These are phyloP conservation scores for Panicum miliaceum DNA, from an alignment of 176 grass and related monocot species.

Conservation along the genomic window DNA sequence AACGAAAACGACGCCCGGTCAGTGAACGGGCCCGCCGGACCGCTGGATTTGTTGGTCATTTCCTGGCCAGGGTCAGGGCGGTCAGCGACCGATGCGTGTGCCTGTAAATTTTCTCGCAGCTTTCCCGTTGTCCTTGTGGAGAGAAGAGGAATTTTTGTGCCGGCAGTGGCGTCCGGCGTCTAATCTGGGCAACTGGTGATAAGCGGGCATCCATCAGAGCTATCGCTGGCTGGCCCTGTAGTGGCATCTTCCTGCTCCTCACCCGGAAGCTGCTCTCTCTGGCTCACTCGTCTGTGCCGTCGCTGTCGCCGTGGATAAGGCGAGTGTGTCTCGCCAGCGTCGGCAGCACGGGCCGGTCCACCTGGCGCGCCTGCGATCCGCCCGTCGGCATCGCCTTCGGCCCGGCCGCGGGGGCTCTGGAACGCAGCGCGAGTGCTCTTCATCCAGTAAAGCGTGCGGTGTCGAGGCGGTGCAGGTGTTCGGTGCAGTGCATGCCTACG, in stretches of 20 bases:
- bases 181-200: background rate
- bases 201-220: background rate
- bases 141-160: background rate
- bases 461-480: background rate
- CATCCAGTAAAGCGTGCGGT: background rate
- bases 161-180: background rate
- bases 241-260: background rate
- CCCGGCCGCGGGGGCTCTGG: background rate
- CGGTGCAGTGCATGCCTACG: background rate
- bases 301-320: slow-evolving; percentile 22
- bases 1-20: background rate
- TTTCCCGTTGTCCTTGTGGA: background rate
- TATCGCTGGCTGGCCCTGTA: background rate
- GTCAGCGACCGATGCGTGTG: too few relatives aligned
- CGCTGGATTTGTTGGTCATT: background rate
- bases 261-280: background rate
- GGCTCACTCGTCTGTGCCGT: background rate
- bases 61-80: background rate
- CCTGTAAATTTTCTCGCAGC: too few relatives aligned
- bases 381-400: background rate
- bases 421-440: background rate
- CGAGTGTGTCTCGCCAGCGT: background rate
- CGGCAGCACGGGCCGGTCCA: background rate
- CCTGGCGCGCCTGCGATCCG: background rate
- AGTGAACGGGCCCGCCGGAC: background rate